Base-by-base conservation (phyloP, 1,284 basidiomycete genomes). In the Heterobasidion occidentale region DNA sequence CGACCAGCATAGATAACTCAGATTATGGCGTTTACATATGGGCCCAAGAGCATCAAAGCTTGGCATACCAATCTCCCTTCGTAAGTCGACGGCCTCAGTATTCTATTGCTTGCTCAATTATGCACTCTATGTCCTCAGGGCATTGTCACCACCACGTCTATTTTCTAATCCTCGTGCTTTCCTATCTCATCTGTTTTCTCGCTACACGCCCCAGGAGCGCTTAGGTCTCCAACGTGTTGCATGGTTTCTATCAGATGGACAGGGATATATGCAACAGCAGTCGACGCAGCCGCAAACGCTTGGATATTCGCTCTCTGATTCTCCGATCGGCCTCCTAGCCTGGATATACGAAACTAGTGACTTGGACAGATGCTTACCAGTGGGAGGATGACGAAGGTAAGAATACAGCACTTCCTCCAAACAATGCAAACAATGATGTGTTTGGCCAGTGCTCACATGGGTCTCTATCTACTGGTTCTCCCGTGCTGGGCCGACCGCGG, bases 321-420 rank as follows among this genome's bases (percentile, higher is more conserved):
- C 80, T n/a, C 83, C 83, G 3, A 71, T 75, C 11, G 80, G 77
- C 0, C 65, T 86, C 12, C 70, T 85, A 2, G 77, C 76, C 7
- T 85, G 83, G 80, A 77, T 85, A 17, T 83, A 82, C 56, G 81
- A 84, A 84, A 58, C 67, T 84, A 0, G 70, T 75, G 3, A 60
- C 62, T 17, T 83, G 78, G 77, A 74, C 77, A 0, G 81, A 83
- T 59, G 58, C 61, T 1, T 83, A 80, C 60, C 66, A 67, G 0
- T 83, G 78, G 77, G 68, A 69, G 2, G 77, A 81, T 53, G 79
- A 82, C 36, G 80, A 81, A 70, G 68, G 77, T 65, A 48, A 49
- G 34, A 20, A 38, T 38, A 38, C 6, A 46, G 38, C n/a, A 5
- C 38, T 12, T 7, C 5, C 27, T 11, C n/a, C 38, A 42, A 42